phyloP scores from a whole-genome alignment of 495 filamentous ascomycete genomes.

The Xylaria acuta region DNA sequence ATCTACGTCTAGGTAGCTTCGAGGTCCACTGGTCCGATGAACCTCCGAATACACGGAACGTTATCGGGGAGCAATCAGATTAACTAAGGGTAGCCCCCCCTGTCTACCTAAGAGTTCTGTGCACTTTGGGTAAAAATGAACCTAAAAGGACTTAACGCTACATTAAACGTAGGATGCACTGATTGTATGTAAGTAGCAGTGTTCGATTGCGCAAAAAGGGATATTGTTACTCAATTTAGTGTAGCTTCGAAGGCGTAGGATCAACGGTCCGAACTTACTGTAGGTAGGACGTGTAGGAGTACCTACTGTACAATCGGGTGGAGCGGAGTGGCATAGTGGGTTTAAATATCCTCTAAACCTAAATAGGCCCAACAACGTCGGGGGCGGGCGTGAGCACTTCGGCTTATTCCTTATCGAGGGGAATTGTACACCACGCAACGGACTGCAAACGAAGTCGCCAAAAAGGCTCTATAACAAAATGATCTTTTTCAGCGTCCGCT shows the following conservation, averaged over 20 bases:
- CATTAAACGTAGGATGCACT: not conserved
- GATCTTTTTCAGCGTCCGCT: conserved; percentile 35
- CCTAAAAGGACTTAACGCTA: no score
- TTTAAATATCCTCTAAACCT: not conserved
- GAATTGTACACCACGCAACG: not conserved
- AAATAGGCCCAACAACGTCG: not conserved
- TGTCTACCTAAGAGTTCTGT: no score
- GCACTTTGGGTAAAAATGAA: no score
- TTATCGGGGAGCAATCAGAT: no score
- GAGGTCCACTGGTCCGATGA: conserved; percentile 1
- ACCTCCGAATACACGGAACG: not conserved
- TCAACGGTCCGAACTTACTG: not conserved
- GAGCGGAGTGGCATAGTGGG: not conserved
- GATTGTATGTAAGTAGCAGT: not conserved
- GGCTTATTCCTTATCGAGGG: not conserved
- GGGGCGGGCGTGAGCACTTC: not conserved
- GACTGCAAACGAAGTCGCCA: not conserved
- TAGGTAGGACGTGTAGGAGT: not conserved
- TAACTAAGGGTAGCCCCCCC: no score
- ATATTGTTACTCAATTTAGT: not conserved
- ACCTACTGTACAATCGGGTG: not conserved
- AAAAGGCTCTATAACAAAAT: conserved; percentile 25
- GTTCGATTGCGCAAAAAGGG: not conserved
- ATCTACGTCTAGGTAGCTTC: no score
- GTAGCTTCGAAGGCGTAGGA: not conserved